Percentiles rank a stretch among this genome's conserved stretches.
Conservation (phyloP, 331 rosid species). For the Malus hybrid region DNA sequence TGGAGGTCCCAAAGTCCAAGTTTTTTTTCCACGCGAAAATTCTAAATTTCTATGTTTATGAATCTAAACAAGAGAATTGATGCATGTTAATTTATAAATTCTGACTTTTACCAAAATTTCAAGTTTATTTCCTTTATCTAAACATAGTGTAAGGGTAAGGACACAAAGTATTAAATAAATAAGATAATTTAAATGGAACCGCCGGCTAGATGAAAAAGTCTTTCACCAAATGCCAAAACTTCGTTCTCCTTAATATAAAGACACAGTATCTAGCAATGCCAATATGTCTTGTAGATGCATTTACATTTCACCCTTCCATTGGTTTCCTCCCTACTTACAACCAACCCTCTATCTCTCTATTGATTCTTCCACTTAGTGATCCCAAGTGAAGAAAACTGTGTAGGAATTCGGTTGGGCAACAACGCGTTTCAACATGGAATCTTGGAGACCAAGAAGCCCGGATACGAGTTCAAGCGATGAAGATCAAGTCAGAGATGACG, state of each 20-base stretch:
- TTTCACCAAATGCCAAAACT: slow-evolving; percentile 1
- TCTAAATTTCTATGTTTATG: too few relatives aligned
- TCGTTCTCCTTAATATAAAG: background rate
- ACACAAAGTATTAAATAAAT: background rate
- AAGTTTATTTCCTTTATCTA: too few relatives aligned
- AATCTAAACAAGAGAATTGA: too few relatives aligned
- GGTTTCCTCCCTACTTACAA: background rate
- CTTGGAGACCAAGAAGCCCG: slow-evolving; percentile 27
- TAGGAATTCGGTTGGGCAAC: background rate
- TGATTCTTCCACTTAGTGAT: background rate
- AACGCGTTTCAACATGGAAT: slow-evolving; percentile 12
- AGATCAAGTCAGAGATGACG: slow-evolving; percentile 11
- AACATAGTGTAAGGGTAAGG: background rate
- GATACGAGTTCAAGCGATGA: slow-evolving; percentile 29
- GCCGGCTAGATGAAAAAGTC: slow-evolving; percentile 18
- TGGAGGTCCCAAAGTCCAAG: too few relatives aligned
- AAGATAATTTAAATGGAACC: background rate
- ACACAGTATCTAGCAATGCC: background rate
- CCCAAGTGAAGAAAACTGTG: background rate
- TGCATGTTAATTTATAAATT: too few relatives aligned
- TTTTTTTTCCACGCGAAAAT: too few relatives aligned
- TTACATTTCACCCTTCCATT: background rate
- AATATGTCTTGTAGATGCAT: background rate
- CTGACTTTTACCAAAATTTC: too few relatives aligned
- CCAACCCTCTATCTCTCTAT: background rate